Percentiles rank a stretch among this genome's conserved stretches.
These are phyloP conservation scores for Clonostachys rhizophaga DNA, from an alignment of 2,329 filamentous ascomycete genomes.

Conservation along the genomic window DNA sequence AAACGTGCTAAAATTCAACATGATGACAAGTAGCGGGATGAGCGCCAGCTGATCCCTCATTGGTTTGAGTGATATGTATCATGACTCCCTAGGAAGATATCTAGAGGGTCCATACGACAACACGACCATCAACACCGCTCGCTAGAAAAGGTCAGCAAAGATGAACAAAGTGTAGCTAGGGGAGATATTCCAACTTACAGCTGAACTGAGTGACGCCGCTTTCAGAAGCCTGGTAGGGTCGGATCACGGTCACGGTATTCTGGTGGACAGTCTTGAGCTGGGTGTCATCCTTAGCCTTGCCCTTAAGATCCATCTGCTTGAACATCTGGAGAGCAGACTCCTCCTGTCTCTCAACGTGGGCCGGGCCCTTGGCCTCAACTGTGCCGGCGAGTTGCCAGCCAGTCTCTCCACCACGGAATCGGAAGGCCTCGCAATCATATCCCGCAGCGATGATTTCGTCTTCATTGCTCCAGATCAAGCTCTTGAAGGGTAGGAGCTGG, in stretches of 20 bases:
- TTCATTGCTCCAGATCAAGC: conserved; percentile 87
- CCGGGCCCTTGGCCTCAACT: conserved; percentile 69
- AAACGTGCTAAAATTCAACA: background rate
- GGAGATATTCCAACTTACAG: conserved; percentile 54
- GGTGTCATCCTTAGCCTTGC: conserved; percentile 86
- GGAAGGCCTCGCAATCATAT: conserved; percentile 86
- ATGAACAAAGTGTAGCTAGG: background rate
- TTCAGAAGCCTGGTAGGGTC: conserved; percentile 65
- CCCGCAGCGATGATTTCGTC: conserved; percentile 93
- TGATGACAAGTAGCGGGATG: background rate
- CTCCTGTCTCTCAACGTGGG: conserved; percentile 63
- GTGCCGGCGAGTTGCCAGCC: conserved; percentile 85
- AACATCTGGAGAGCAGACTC: conserved; percentile 98
- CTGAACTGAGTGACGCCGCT: conserved; percentile 74
- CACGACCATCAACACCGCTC: conserved; percentile 76
- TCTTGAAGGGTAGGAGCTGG: conserved; percentile 87
- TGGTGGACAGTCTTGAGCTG: conserved; percentile 94
- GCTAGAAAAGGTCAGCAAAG: conserved; percentile 38
- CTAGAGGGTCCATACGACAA: conserved; percentile 74
- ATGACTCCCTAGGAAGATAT: conserved; percentile 3
- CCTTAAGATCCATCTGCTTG: conserved; percentile 96
- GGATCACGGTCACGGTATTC: conserved; percentile 86
- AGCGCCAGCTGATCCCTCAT: background rate
- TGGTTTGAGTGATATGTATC: background rate
- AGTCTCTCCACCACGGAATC: conserved; percentile 70